These are phyloP conservation scores for Huntiella decipiens DNA, from an alignment of 2,329 filamentous ascomycete species.

Conservation along the genomic window DNA sequence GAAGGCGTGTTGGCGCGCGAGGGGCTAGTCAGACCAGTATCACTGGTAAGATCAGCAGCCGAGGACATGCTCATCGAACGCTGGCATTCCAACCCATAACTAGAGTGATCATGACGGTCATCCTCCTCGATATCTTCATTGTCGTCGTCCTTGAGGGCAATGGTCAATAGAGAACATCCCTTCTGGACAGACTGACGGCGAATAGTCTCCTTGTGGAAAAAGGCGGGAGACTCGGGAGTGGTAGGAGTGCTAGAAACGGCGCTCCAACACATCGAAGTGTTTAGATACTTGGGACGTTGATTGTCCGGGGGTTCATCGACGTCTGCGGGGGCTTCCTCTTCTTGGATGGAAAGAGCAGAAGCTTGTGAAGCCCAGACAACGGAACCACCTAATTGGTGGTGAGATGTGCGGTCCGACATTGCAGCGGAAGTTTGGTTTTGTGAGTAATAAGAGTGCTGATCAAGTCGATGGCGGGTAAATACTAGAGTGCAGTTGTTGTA, in stretches of 20 bases:
- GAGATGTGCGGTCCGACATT: conserved; percentile 9
- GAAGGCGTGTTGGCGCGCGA: conserved; percentile 77
- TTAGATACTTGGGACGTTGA: conserved; percentile 1
- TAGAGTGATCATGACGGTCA: conserved; percentile 39
- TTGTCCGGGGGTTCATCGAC: conserved; percentile 13
- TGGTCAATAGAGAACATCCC: conserved; percentile 56
- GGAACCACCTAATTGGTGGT: conserved; percentile 2
- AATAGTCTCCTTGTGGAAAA: conserved; percentile 16
- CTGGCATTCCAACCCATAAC: conserved; percentile 18
- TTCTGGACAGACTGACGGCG: conserved; percentile 9
- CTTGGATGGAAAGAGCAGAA: conserved; percentile 7
- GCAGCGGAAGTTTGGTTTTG: no score
- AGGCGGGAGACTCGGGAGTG: neutral
- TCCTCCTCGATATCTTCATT: conserved; percentile 31
- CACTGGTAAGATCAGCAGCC: conserved; percentile 84
- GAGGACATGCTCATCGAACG: conserved; percentile 45
- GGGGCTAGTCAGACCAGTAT: conserved; percentile 77
- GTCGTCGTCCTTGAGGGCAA: conserved; percentile 52
- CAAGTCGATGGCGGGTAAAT: no score
- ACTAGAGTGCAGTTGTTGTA: neutral
- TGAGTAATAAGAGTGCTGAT: no score
- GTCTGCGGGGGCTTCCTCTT: conserved; percentile 12
- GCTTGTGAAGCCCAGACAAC: conserved; percentile 11
- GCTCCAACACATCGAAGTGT: neutral
- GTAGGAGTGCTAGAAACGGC: neutral